These are phyloP conservation scores for Annona squamosa DNA, from an alignment of 164 flowering plant species.

Conservation along the genomic window DNA sequence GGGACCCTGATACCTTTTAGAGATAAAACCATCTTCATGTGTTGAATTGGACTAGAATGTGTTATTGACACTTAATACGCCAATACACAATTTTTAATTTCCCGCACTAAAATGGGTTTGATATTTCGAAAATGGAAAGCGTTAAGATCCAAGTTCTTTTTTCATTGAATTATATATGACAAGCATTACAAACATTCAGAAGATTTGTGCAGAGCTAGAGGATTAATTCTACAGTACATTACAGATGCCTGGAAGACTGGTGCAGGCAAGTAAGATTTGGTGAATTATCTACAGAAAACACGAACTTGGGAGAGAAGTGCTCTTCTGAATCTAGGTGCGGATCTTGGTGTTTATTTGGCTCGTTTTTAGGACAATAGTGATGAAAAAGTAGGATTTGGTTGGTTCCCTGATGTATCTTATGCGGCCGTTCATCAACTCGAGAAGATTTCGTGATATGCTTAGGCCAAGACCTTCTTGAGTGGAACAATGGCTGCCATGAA, in stretches of 20 bases:
- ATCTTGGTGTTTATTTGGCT: conserved; percentile 23
- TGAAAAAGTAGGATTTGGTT: conserved; percentile 57
- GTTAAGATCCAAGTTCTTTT: too few species aligned
- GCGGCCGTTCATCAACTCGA: conserved; percentile 75
- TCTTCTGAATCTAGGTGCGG: conserved; percentile 14
- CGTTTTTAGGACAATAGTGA: conserved; percentile 51
- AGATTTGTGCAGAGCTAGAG: too few species aligned
- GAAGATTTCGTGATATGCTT: conserved; percentile 69
- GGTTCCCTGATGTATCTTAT: conserved; percentile 79
- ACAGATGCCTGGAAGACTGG: neutral
- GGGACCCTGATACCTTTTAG: too few species aligned
- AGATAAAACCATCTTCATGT: too few species aligned
- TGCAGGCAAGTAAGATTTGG: neutral
- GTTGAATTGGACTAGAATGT: too few species aligned
- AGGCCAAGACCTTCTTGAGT: conserved; percentile 82
- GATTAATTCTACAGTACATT: neutral
- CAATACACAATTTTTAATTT: too few species aligned
- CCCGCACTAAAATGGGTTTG: too few species aligned
- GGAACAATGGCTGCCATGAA: conserved; percentile 51
- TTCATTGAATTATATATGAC: too few species aligned
- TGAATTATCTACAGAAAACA: conserved; percentile 2
- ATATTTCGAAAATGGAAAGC: too few species aligned
- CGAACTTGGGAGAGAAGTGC: neutral
- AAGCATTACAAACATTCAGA: too few species aligned
- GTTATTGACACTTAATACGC: too few species aligned